Percentiles rank a stretch among this genome's conserved stretches.
These are phyloP conservation scores for Staphylotrichum longicolle DNA, from an alignment of 495 filamentous ascomycete genomes.

Conservation along the genomic window DNA sequence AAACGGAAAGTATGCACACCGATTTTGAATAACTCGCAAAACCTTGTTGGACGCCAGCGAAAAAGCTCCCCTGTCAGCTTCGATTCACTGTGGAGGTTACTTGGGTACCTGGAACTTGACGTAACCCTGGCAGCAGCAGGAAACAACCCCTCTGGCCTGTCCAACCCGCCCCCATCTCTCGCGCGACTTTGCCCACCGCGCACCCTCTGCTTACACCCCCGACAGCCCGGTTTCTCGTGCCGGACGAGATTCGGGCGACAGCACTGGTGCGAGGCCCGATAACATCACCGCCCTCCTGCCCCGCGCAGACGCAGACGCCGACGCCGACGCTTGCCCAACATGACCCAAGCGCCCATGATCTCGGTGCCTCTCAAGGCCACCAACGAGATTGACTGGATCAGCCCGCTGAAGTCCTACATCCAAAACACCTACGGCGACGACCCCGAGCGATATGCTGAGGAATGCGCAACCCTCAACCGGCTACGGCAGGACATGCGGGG, in stretches of 20 bases:
- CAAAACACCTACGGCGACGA: conserved; percentile 92
- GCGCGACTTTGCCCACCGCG: no score
- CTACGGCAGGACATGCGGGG: conserved; percentile 98
- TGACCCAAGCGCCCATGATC: conserved; percentile 86
- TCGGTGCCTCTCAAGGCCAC: conserved; percentile 94
- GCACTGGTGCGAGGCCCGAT: not conserved
- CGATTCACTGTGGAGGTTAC: not conserved
- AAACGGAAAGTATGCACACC: not conserved
- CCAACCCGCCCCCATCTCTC: not conserved
- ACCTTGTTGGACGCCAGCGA: not conserved
- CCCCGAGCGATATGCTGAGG: conserved; percentile 88
- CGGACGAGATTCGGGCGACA: not conserved
- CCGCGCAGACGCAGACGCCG: conserved; percentile 9
- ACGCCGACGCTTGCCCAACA: conserved; percentile 35
- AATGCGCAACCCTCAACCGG: conserved; percentile 94
- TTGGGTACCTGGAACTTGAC: not conserved
- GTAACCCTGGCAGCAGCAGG: conserved; percentile 1
- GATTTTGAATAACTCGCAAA: not conserved
- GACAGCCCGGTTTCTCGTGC: not conserved
- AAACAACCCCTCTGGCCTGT: not conserved
- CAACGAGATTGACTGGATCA: conserved; percentile 98
- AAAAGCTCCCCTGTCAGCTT: not conserved
- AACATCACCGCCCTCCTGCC: conserved; percentile 1
- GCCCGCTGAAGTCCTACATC: conserved; percentile 90
- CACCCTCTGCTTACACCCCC: no score